Evolutionary conservation across 2,329 filamentous ascomycete genomes (phyloP), one percentile per base, ranked within the genome.

Genomic region (Tolypocladium tundrense): DNA sequence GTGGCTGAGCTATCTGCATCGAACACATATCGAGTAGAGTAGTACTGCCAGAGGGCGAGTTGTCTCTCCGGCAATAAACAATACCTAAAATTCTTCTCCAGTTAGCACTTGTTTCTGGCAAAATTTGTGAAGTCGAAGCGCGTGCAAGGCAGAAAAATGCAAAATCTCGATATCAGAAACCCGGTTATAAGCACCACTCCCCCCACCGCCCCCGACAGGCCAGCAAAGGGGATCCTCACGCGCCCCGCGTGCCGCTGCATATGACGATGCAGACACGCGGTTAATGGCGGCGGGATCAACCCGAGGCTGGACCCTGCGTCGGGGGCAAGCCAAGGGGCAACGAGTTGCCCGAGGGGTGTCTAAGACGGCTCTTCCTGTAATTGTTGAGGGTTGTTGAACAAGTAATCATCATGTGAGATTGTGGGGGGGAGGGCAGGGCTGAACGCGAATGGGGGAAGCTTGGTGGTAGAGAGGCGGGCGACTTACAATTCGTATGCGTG

Each of bases 341-440:
- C 27, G 11, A 48, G 45, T 41, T 16, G 57, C 65, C 64, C 66
- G 66, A 58, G 63, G 66, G 68, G 65, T 62, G 74, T 76, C 74
- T 76, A 67, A 76, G 72, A 76, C 74, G 74, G 74, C 74, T 76
- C 74, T 76, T 76, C 74, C 74, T 76, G 73, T 69, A 66, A 69
- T 63, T 63, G 48, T 60, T 65, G 65, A 67, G 73, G 73, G 72
- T 72, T 72, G 66, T 65, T 72, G 69, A 66, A 68, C 66, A 65
- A 66, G 62, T 67, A 67, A 65, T 74, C 74, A 76, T 76, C 74
- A 76, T 75, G 66, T 66, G 66, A 68, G 64, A 60, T 54, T 50
- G 53, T 7, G 42, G 24, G 21, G 33, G 54, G 24, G 53, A n/a
- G 19, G 41, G 37, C 4, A 13, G n/a, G 16, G 48, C 7, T 33